Evolutionary conservation across 805 yeast genomes (phyloP), one percentile per base, ranked within the genome.

Genomic region (Schizosaccharomyces japonicus): DNA sequence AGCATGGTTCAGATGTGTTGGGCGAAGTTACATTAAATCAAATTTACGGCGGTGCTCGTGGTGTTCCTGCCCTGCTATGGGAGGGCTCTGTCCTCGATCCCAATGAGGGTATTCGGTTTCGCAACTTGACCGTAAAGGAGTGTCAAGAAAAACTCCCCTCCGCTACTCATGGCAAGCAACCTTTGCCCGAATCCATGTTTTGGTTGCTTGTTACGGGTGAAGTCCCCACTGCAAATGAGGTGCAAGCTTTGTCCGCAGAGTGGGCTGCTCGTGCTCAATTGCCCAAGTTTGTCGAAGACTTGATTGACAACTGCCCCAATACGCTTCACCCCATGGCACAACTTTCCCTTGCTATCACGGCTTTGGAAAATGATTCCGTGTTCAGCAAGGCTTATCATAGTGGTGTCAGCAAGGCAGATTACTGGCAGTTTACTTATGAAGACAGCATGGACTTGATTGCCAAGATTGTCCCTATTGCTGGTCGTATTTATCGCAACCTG

Each of bases 41-140:
- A 66, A 85, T 84, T 36, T 80, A 79, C 65, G 92, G 92, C 67
- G 87, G 90, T 52, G 80, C 80, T 87, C 70, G 87, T 59, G 85
- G 85, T 48, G 70, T 75, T 60, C 71, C 71, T 59, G 72, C 79
- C 47, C 67, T 80, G 59, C 74, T 78, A 49, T 80, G 90, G 90
- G 84, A 79, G 58, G 76, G 83, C 49, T 77, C 85, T 11, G 75
- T 72, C 42, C 72, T 80, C 54, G 87, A 80, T 60, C 77, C 87
- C 48, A 67, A 73, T 48, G 74, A 72, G 57, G 90, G 90, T 32
- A 80, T 80, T 58, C 72, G 77, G 49, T 80, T 80, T 69, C 77
- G 87, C 64, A 87, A 87, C n/a, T 32, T 27, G 61, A 79, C 90
- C 53, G 80, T 80, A 56, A 85, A 85, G 53, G 85, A 80, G 54